These are phyloP conservation scores for Bertia moriformis DNA, from an alignment of 2,329 filamentous ascomycete genomes.

Conservation along the genomic window DNA sequence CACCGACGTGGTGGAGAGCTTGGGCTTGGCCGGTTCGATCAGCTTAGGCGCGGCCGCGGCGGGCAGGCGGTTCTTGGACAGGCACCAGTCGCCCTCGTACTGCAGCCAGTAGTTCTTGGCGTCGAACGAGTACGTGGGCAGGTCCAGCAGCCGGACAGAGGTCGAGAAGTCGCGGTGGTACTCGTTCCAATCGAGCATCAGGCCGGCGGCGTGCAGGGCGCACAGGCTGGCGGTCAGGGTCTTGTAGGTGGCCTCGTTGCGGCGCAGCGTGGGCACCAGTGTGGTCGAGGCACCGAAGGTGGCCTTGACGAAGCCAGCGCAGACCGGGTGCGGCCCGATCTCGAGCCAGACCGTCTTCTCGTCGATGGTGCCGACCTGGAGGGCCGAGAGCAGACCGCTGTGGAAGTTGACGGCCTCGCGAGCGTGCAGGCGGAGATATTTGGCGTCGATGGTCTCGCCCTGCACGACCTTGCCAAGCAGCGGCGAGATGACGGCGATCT, in stretches of 20 bases:
- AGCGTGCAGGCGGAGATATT: conserved; percentile 38
- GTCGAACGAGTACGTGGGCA: conserved; percentile 57
- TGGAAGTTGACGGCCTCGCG: conserved; percentile 59
- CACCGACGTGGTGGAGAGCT: conserved; percentile 15
- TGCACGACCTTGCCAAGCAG: conserved; percentile 32
- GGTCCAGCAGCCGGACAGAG: conserved; percentile 41
- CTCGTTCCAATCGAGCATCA: conserved; percentile 52
- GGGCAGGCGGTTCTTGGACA: conserved; percentile 44
- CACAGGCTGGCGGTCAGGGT: conserved; percentile 43
- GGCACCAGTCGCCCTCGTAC: conserved; percentile 42
- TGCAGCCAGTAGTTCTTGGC: conserved; percentile 61
- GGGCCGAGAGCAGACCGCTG: conserved; percentile 42
- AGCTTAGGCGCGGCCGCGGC: conserved; percentile 15
- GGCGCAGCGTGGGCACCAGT: conserved; percentile 44
- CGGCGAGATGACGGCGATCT: conserved; percentile 38
- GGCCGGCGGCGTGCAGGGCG: conserved; percentile 38
- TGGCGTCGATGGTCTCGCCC: conserved; percentile 28
- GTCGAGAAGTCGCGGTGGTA: conserved; percentile 47
- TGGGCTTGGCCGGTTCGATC: conserved; percentile 8
- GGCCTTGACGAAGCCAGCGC: conserved; percentile 52
- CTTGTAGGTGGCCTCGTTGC: conserved; percentile 48
- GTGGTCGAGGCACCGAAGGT: conserved; percentile 38
- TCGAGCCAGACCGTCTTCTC: conserved; percentile 60
- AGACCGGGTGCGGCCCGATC: conserved; percentile 61
- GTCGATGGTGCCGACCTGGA: conserved; percentile 41